Evolutionary conservation across 495 filamentous ascomycete species (phyloP), one percentile per base, ranked within the genome.

Genomic region (Neurospora terricola): DNA sequence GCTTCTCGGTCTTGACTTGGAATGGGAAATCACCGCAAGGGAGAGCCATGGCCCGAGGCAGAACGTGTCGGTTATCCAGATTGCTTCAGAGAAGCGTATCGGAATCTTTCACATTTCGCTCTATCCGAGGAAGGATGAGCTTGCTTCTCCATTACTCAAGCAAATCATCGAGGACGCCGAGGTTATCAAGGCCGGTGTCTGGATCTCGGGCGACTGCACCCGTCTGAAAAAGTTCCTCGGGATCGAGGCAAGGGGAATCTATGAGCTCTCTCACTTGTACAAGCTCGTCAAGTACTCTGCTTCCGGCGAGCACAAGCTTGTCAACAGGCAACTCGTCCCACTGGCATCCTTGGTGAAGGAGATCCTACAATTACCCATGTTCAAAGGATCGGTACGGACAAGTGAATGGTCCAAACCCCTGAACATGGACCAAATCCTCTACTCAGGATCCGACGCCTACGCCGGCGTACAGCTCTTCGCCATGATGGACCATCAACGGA

Each of bases 401-500:
- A 88, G 92, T 73, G 85, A 94, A 80, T 97, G 94, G 94, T 85
- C 87, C 23, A 80, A 82, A 59, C 71, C 84, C 4, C 81, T 97
- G 40, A 82, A 81, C 54, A 82, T 88, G 77, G 76, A 85, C n/a
- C 94, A 97, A 77, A 88, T 94, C 42, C 80, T 87, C 71, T 97
- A 97, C 83, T 92, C 93, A 9, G 93, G 93, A 18, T 88, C 89
- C 1, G 94, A 97, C 79, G 89, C 93, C 3, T 97, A 95, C 77
- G 93, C 93, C 70, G 89, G 90, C 38, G 75, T 95, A 21, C 90
- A 91, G 77, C 85, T 97, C 37, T 96, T 87, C 78, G 84, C 92
- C 70, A 81, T 83, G 3, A 85, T 97, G 74, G 88, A 97, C 76
- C 79, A 86, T 43, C 90, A 92, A 72, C 83, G 94, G 69, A 81